These are phyloP conservation scores for Corymbia calophylla DNA, from an alignment of 441 rosid species.

Conservation along the genomic window DNA sequence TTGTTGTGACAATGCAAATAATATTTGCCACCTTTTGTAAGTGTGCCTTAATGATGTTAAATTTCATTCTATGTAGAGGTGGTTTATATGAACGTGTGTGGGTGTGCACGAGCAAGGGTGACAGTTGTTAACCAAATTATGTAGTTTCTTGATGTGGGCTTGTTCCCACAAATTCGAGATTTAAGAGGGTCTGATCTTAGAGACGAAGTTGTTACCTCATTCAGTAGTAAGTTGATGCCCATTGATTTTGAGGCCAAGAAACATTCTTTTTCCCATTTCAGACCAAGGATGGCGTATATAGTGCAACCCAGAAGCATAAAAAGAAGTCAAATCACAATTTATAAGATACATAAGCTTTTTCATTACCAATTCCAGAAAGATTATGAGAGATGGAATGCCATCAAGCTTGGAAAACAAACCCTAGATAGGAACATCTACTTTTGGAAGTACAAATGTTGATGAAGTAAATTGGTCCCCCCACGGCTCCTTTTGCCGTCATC, in stretches of 20 bases:
- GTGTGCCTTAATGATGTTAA: neutral
- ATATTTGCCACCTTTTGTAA: neutral
- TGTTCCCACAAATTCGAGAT: neutral
- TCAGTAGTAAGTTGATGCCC: neutral
- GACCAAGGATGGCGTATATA: neutral
- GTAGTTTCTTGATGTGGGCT: neutral
- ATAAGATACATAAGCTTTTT: neutral
- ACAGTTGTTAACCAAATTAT: neutral
- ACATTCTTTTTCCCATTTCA: neutral
- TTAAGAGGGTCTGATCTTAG: neutral
- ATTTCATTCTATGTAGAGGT: neutral
- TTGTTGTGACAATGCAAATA: neutral
- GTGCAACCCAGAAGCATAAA: neutral
- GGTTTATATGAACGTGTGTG: no score
- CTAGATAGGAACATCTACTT: no score
- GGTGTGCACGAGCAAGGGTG: rapidly evolving
- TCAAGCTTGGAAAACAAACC: neutral
- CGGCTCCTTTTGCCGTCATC: no score
- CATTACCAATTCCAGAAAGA: neutral
- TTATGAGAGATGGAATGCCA: neutral
- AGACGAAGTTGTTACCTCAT: neutral
- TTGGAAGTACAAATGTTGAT: no score
- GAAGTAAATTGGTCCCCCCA: no score
- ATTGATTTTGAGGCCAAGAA: neutral
- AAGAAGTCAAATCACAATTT: neutral